A percentile compares a stretch with the other conserved stretches of the same genome.
These are phyloP conservation scores for Sutorius australiensis DNA, from an alignment of 768 basidiomycete species.

Conservation along the genomic window DNA sequence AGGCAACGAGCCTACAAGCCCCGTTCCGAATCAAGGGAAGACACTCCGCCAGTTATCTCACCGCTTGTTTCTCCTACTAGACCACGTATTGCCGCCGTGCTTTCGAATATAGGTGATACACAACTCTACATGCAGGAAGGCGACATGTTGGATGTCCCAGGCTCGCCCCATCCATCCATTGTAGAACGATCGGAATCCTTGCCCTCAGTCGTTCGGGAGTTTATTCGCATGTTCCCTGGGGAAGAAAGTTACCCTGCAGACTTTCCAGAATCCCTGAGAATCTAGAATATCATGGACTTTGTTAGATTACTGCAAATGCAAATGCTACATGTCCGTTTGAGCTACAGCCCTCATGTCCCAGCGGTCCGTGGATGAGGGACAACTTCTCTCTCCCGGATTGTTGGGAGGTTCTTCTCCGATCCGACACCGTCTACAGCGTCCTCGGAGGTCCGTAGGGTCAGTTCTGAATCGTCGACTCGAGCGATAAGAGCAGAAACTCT, in stretches of 20 bases:
- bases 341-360: conserved; percentile 3
- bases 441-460: conserved; percentile 22
- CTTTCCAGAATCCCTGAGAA: conserved; percentile 31
- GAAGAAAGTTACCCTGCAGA: conserved; percentile 34
- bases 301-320: not conserved
- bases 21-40: conserved; percentile 2
- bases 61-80: conserved; percentile 29
- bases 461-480: conserved; percentile 21
- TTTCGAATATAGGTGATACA: not conserved
- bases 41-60: conserved; percentile 17
- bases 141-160: conserved; percentile 1
- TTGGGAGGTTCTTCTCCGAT: conserved; percentile 17
- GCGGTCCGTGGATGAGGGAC: conserved; percentile 3
- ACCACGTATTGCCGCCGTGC: conserved; percentile 3
- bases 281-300: not conserved
- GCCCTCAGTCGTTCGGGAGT: conserved; percentile 30
- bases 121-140: conserved; percentile 10
- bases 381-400: conserved; percentile 16
- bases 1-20: conserved; percentile 2
- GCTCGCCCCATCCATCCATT: not conserved
- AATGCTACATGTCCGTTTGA: not conserved
- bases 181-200: conserved; percentile 14
- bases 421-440: conserved; percentile 9
- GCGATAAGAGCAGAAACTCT: conserved; percentile 16
- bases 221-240: conserved; percentile 32